Conservation (phyloP, 2,329 filamentous ascomycete genomes). For the Lizonia empirigonia region DNA sequence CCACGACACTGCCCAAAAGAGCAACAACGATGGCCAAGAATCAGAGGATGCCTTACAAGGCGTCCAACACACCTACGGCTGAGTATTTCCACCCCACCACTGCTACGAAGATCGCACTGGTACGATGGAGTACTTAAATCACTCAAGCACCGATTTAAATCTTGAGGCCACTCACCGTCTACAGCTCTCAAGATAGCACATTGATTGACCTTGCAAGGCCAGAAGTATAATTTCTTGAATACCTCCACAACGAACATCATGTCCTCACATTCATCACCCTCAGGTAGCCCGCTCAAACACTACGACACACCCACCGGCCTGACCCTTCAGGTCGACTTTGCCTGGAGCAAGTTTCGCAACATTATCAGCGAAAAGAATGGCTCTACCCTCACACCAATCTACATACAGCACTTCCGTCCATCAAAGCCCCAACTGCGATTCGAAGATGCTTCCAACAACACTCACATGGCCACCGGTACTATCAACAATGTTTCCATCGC, state of each 20-base stretch:
- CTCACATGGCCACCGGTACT: slow-evolving; percentile 18
- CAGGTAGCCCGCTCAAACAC: background rate
- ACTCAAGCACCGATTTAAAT: background rate
- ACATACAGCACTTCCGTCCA: slow-evolving; percentile 27
- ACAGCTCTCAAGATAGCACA: background rate
- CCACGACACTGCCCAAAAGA: slow-evolving; percentile 3
- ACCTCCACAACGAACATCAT: background rate
- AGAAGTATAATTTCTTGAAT: background rate
- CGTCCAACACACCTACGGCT: background rate
- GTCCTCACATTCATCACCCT: slow-evolving; percentile 2
- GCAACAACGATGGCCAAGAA: slow-evolving; percentile 8
- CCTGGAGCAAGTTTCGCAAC: slow-evolving; percentile 30
- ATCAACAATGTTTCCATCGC: slow-evolving; percentile 25
- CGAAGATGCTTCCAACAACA: slow-evolving; percentile 9
- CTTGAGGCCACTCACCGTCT: background rate
- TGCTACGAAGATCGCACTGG: background rate
- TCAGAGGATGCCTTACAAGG: background rate
- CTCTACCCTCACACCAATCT: slow-evolving; percentile 18
- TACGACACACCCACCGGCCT: slow-evolving; percentile 13
- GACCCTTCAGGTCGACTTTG: slow-evolving; percentile 25
- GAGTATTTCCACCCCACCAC: background rate
- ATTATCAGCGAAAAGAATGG: slow-evolving; percentile 19
- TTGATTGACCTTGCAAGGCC: no score
- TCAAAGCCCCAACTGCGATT: slow-evolving; percentile 27
- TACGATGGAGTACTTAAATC: slow-evolving; percentile 2